Evolutionary conservation across 345 rosid genomes (phyloP), one percentile per base, ranked within the genome.

Genomic region (Citrus hindsii): DNA sequence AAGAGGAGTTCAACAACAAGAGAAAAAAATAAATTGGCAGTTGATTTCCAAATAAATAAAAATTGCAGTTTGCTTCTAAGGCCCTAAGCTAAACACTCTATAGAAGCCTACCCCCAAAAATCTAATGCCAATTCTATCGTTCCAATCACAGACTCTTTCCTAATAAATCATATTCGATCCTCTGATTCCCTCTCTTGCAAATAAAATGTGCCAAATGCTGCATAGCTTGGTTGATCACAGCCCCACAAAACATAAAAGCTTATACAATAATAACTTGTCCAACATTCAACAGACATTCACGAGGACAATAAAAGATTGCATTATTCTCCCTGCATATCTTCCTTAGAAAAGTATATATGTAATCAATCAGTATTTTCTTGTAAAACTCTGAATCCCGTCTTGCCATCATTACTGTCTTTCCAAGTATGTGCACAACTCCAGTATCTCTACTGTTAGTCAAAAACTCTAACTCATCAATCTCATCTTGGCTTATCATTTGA

Each of bases 381-480:
- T 59, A 75, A 33, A 81, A 70, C 67, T 51, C 69, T 28, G 84
- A 80, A 1, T 67, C 82, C 53, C 65, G 67, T 64, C 82, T 81
- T 25, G 84, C 86, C 65, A 64, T 46, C 27, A 81, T 59, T 48
- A 76, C 71, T 0, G 80, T 75, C 65, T 78, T 84, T 51, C 86
- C 82, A 53, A 78, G 55, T 46, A 84, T 75, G 51, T 81, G 86
- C 60, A 84, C 86, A 10, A 84, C 82, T 22, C 84, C 82, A 0
- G 81, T 71, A 2, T 80, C 86, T 61, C 58, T 78, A 21, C 84
- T 19, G 33, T 13, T 59, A 9, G 63, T 70, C 77, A 84, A 51
- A 33, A 80, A 78, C 73, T 84, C 84, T 69, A 78, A n/a, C 74
- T 78, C 82, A 6, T 83, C 71, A 0, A 64, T 51, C 48, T 61